Conservation (phyloP, 2,329 filamentous ascomycete genomes). For the Hysterium pulicare region DNA sequence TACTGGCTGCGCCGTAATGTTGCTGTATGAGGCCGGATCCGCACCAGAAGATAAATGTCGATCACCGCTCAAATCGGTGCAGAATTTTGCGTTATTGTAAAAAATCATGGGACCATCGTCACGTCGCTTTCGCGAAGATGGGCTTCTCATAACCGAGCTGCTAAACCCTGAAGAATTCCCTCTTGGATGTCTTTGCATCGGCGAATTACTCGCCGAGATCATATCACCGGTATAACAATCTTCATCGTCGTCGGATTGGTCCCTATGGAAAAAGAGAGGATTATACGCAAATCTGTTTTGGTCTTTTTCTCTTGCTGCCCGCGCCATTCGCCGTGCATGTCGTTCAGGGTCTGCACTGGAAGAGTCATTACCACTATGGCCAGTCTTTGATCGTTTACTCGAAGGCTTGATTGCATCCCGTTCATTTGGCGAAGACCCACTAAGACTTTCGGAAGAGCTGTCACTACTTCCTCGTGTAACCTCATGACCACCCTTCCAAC, state of each 20-base stretch:
- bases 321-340: slow-evolving; percentile 15
- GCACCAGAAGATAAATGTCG: slow-evolving; percentile 21
- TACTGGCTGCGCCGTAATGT: slow-evolving; percentile 30
- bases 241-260: slow-evolving; percentile 39
- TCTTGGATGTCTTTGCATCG: slow-evolving; percentile 20
- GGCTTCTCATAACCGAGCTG: slow-evolving; percentile 46
- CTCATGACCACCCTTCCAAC: slow-evolving; percentile 70
- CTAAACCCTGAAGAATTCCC: slow-evolving; percentile 42
- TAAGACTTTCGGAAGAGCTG: slow-evolving; percentile 40
- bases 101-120: slow-evolving; percentile 77
- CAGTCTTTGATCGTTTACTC: slow-evolving; percentile 24
- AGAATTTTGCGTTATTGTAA: slow-evolving; percentile 76
- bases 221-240: slow-evolving; percentile 32
- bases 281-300: slow-evolving; percentile 42
- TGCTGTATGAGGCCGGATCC: slow-evolving; percentile 25
- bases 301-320: slow-evolving; percentile 20
- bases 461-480: slow-evolving; percentile 66
- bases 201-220: slow-evolving; percentile 27
- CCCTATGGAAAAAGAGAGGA: slow-evolving; percentile 48
- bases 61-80: slow-evolving; percentile 73
- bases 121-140: slow-evolving; percentile 49
- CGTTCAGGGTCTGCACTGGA: slow-evolving; percentile 15
- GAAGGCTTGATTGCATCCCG: slow-evolving; percentile 26
- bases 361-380: slow-evolving; percentile 20
- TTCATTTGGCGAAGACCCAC: slow-evolving; percentile 52